A percentile compares a stretch with the other conserved stretches of the same genome.
Conservation (phyloP, 2,329 filamentous ascomycete genomes). For the Talaromyces sp. region DNA sequence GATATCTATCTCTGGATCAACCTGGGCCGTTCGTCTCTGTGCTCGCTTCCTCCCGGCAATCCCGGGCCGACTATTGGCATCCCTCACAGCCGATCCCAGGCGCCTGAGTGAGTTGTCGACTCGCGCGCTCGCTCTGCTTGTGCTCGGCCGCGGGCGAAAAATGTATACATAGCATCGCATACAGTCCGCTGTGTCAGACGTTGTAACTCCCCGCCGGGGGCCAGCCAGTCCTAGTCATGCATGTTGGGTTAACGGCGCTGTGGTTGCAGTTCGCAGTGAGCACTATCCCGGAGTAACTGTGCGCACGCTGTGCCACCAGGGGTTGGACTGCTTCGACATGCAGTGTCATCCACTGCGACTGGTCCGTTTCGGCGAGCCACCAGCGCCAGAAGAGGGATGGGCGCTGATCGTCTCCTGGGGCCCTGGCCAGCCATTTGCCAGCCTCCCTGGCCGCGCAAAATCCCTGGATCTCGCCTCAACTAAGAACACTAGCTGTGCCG, state of each 20-base stretch:
- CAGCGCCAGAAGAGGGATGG: not conserved
- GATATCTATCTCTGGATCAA: not conserved
- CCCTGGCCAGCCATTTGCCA: not conserved
- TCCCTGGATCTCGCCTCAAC: not conserved
- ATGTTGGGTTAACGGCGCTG: not conserved
- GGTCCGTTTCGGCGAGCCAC: not conserved
- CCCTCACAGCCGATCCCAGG: not conserved
- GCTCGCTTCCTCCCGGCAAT: not conserved
- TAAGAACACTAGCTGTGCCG: not conserved
- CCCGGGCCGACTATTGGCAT: not conserved
- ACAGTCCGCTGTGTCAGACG: not conserved
- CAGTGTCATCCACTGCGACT: not conserved
- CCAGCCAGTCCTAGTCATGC: not conserved
- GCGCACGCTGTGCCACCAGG: not conserved
- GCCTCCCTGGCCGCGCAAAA: not conserved
- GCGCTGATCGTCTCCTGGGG: not conserved
- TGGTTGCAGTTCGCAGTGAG: not conserved
- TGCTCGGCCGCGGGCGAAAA: not conserved
- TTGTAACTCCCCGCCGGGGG: not conserved
- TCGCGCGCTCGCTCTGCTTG: not conserved
- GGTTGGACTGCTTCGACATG: not conserved
- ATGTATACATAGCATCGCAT: not conserved
- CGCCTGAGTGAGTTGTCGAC: not conserved
- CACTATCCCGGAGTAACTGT: not conserved
- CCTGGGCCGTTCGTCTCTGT: not conserved